Evolutionary conservation across 2,329 filamentous ascomycete genomes (phyloP).

Genomic region (Claviceps quebecensis): DNA sequence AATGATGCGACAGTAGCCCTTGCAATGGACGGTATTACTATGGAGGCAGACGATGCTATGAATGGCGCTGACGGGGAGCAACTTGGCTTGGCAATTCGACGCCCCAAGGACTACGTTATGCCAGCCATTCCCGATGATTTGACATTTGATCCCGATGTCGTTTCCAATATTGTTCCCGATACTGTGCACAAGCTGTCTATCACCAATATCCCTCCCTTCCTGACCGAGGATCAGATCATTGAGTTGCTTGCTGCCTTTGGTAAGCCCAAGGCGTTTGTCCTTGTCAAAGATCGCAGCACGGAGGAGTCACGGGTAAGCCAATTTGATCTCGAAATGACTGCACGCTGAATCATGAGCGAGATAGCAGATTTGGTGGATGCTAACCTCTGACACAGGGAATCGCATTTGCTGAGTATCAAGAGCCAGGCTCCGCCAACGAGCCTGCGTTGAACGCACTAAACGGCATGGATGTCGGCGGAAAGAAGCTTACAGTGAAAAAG

Average conservation of each 20-base stretch:
- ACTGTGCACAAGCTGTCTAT: constrained; percentile 93
- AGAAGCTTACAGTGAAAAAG: constrained; percentile 69
- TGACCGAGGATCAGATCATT: constrained; percentile 81
- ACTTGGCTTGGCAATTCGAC: constrained; percentile 57
- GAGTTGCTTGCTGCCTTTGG: constrained; percentile 87
- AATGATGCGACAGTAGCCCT: constrained; percentile 83
- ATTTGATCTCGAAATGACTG: background rate
- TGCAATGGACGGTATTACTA: constrained; percentile 76
- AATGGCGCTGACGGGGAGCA: constrained; percentile 39
- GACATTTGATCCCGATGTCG: constrained; percentile 58
- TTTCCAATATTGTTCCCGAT: constrained; percentile 74
- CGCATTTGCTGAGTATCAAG: constrained; percentile 88
- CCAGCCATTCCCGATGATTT: constrained; percentile 63
- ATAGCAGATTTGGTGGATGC: constrained; percentile 15
- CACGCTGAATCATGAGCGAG: background rate
- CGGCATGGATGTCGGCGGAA: constrained; percentile 83
- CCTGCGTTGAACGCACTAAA: constrained; percentile 85
- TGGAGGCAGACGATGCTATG: constrained; percentile 57
- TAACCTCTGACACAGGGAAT: constrained; percentile 51
- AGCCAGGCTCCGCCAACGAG: constrained; percentile 55
- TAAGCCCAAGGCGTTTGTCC: constrained; percentile 77
- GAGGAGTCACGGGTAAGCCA: constrained; percentile 66
- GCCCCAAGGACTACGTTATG: constrained; percentile 95
- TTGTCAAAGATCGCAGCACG: constrained; percentile 75
- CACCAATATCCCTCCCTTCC: constrained; percentile 73